Conservation (phyloP, 2,329 filamentous ascomycete genomes). For the Ophiosphaerella herpotricha region DNA sequence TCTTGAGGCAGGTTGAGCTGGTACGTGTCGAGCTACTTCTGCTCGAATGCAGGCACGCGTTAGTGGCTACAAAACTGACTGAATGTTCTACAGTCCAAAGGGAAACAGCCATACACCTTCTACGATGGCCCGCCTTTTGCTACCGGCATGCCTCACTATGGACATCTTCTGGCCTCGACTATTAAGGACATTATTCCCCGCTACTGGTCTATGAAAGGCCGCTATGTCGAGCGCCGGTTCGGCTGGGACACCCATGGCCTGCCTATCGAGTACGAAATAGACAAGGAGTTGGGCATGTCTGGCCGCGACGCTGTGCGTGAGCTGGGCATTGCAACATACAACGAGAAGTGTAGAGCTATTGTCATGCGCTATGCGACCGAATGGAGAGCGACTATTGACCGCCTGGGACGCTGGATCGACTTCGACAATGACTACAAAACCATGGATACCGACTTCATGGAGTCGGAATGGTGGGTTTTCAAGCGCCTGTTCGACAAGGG, state of each 20-base stretch:
- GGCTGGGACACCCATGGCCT: constrained; percentile 96
- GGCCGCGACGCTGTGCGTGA: constrained; percentile 85
- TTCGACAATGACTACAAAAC: constrained; percentile 99
- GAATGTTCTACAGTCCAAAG: constrained; percentile 61
- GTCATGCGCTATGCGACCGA: constrained; percentile 89
- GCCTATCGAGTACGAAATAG: constrained; percentile 95
- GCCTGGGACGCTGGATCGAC: constrained; percentile 93
- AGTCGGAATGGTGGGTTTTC: constrained; percentile 96
- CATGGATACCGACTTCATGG: constrained; percentile 96
- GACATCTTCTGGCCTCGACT: constrained; percentile 84
- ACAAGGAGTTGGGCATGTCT: constrained; percentile 90
- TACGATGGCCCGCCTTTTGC: constrained; percentile 71
- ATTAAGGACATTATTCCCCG: constrained; percentile 97
- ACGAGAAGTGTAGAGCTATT: constrained; percentile 86
- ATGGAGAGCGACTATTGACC: constrained; percentile 86
- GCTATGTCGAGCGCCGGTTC: constrained; percentile 87
- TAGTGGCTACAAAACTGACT: constrained; percentile 7
- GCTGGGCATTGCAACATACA: constrained; percentile 87
- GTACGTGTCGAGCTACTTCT: constrained; percentile 24
- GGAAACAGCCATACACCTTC: constrained; percentile 86
- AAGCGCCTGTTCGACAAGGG: constrained; percentile 90
- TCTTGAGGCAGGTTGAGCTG: constrained; percentile 84
- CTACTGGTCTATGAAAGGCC: constrained; percentile 97
- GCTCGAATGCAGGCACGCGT: neutral
- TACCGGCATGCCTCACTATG: constrained; percentile 67